Percentiles rank a stretch among this genome's conserved stretches.
Evolutionary conservation across 1,284 basidiomycete species (phyloP).

Genomic region (Leccinum proximum): DNA sequence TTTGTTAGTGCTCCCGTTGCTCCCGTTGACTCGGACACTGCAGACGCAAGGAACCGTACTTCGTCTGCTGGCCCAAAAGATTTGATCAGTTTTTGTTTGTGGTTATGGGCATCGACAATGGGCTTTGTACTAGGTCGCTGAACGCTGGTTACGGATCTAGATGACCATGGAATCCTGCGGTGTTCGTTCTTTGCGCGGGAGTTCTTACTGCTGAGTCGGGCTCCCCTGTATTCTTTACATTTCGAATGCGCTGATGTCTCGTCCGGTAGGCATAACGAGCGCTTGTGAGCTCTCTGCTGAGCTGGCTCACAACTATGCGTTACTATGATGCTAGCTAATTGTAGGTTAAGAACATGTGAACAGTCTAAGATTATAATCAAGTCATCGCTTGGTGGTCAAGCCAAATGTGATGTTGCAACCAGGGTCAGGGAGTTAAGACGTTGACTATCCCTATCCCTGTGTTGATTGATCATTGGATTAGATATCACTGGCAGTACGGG

Average conservation of each 20-base stretch:
- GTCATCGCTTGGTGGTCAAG: not conserved
- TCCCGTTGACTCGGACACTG: constrained; percentile 44
- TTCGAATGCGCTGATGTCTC: constrained; percentile 4
- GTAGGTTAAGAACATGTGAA: not conserved
- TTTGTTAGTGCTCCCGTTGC: constrained; percentile 52
- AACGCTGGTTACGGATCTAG: constrained; percentile 56
- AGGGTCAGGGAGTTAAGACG: not conserved
- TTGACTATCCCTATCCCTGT: not conserved
- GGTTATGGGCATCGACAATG: not conserved
- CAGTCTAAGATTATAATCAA: not conserved
- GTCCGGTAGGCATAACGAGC: constrained; percentile 46
- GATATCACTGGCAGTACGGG: not conserved
- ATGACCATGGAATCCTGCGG: constrained; percentile 54
- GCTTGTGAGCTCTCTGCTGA: constrained; percentile 58
- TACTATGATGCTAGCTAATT: constrained; percentile 25
- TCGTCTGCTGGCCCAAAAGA: constrained; percentile 53
- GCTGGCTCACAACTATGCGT: constrained; percentile 53
- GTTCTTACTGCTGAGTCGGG: constrained; percentile 54
- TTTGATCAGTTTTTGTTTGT: constrained; percentile 22
- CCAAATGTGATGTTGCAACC: not conserved
- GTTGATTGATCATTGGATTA: not conserved
- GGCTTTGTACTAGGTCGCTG: constrained; percentile 38
- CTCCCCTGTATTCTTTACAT: not conserved
- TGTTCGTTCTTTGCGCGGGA: constrained; percentile 64
- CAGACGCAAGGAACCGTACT: constrained; percentile 55